phyloP scores from a whole-genome alignment of 495 filamentous ascomycete genomes.

The Schizothecium vesticola region DNA sequence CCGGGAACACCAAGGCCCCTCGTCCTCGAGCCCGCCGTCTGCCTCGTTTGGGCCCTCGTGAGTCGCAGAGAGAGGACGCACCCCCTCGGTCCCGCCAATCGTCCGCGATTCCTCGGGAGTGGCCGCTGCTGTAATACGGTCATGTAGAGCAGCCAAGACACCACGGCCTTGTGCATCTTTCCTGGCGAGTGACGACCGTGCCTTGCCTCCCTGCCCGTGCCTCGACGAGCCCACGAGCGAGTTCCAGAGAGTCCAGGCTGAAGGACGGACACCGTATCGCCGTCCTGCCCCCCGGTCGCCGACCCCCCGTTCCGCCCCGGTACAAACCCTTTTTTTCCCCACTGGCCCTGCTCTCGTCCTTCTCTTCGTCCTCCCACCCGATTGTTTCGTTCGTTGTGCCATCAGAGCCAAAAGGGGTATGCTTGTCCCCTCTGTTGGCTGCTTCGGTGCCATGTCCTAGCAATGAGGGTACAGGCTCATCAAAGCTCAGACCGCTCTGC shows the following conservation, averaged over 20 bases:
- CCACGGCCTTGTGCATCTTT: conserved; percentile 8
- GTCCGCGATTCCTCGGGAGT: conserved; percentile 7
- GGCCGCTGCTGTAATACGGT: conserved; percentile 13
- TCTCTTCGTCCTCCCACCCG: not conserved
- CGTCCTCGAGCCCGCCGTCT: not conserved
- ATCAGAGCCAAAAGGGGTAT: conserved; percentile 13
- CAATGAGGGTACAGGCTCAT: conserved; percentile 26
- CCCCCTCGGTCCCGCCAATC: conserved; percentile 5
- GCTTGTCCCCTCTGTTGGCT: conserved; percentile 11
- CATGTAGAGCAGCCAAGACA: conserved; percentile 11
- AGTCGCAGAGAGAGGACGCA: not conserved
- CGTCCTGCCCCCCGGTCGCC: conserved; percentile 2
- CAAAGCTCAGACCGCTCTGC: conserved; percentile 18
- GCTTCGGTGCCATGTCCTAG: conserved; percentile 13
- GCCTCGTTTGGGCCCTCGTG: not conserved
- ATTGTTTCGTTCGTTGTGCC: not conserved
- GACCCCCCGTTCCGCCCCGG: not conserved
- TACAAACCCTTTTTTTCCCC: not conserved
- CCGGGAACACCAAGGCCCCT: not conserved
- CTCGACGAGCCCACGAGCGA: not conserved
- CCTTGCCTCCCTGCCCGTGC: conserved; percentile 2
- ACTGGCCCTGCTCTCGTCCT: not conserved
- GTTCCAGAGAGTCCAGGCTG: not conserved
- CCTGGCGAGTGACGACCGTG: conserved; percentile 5
- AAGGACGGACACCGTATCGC: not conserved